Percentiles rank a stretch among this genome's conserved stretches.
phyloP scores from a whole-genome alignment of 1,139 yeast genomes.

The Saccharomyces hybrid region DNA sequence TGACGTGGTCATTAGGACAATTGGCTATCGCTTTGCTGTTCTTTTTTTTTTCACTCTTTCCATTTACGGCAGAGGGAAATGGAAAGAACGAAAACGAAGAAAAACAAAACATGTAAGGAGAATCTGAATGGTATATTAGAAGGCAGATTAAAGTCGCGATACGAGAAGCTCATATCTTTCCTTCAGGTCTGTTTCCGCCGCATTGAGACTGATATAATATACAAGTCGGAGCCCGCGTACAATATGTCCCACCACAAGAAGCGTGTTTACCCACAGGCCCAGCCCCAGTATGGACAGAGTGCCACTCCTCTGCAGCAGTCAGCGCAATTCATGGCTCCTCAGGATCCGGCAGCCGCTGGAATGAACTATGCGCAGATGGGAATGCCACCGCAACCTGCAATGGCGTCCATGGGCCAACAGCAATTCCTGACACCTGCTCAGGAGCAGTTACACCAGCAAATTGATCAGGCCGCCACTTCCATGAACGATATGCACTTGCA shows the following conservation, averaged over 20 bases:
- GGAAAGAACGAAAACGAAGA: not conserved
- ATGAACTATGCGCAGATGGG: slow-evolving; percentile 9
- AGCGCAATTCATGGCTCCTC: not conserved
- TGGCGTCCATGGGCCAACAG: slow-evolving; percentile 10
- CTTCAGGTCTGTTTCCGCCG: not conserved
- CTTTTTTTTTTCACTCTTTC: not conserved
- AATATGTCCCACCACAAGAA: slow-evolving; percentile 33
- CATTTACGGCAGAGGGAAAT: not conserved
- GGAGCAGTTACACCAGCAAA: slow-evolving; percentile 28
- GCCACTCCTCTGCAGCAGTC: slow-evolving; percentile 7
- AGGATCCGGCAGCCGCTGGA: not conserved
- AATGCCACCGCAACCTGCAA: slow-evolving; percentile 4
- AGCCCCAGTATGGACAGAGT: slow-evolving; percentile 21
- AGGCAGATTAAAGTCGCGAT: not conserved
- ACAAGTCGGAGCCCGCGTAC: not conserved
- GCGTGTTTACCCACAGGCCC: slow-evolving; percentile 36
- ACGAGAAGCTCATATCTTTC: not conserved
- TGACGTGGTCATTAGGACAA: not conserved
- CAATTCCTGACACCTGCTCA: slow-evolving; percentile 24
- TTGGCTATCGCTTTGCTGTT: not conserved
- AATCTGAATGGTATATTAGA: not conserved
- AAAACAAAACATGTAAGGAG: not conserved
- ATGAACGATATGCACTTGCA: slow-evolving; percentile 28
- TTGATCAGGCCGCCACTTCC: slow-evolving; percentile 25
- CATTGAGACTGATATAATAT: not conserved